phyloP scores from a whole-genome alignment of 2,329 filamentous ascomycete genomes.

The Stagonosporopsis rhizophila region DNA sequence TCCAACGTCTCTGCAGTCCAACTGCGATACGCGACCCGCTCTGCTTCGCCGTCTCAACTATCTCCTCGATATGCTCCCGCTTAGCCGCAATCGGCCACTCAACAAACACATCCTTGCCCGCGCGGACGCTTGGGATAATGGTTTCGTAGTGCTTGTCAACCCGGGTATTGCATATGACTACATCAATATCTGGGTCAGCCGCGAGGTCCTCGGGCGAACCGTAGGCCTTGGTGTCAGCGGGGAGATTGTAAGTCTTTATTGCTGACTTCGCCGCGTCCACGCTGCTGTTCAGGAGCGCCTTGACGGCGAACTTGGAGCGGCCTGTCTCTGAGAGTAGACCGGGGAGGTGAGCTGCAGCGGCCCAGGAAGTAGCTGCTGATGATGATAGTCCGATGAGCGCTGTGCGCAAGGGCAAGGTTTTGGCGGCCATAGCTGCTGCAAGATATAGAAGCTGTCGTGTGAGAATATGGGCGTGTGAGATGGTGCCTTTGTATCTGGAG shows the following conservation, averaged over 20 bases:
- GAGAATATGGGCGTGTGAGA: not conserved
- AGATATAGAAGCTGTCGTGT: not conserved
- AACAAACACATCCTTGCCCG: slow-evolving; percentile 62
- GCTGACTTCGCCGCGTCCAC: slow-evolving; percentile 50
- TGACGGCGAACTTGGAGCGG: slow-evolving; percentile 51
- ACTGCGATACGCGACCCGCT: slow-evolving; percentile 54
- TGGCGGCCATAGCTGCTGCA: not conserved
- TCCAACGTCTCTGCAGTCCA: slow-evolving; percentile 55
- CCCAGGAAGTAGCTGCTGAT: slow-evolving; percentile 62
- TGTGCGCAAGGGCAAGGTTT: slow-evolving; percentile 1
- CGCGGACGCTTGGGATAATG: slow-evolving; percentile 56
- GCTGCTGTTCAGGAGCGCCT: slow-evolving; percentile 57
- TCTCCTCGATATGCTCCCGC: slow-evolving; percentile 32
- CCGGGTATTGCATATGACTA: slow-evolving; percentile 61
- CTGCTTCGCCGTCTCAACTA: slow-evolving; percentile 44
- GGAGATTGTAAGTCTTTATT: slow-evolving; percentile 50
- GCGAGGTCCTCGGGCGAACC: slow-evolving; percentile 53
- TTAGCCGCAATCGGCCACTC: slow-evolving; percentile 59
- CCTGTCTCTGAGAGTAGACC: slow-evolving; percentile 59
- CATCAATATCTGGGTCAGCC: slow-evolving; percentile 41
- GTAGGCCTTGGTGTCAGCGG: slow-evolving; percentile 53
- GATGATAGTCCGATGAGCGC: slow-evolving; percentile 64
- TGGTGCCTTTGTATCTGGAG: not conserved
- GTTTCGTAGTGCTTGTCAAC: slow-evolving; percentile 62
- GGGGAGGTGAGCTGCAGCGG: slow-evolving; percentile 63